Evolutionary conservation across 805 yeast genomes (phyloP), one percentile per base, ranked within the genome.

Genomic region (Maudiozyma saulgeensis): DNA sequence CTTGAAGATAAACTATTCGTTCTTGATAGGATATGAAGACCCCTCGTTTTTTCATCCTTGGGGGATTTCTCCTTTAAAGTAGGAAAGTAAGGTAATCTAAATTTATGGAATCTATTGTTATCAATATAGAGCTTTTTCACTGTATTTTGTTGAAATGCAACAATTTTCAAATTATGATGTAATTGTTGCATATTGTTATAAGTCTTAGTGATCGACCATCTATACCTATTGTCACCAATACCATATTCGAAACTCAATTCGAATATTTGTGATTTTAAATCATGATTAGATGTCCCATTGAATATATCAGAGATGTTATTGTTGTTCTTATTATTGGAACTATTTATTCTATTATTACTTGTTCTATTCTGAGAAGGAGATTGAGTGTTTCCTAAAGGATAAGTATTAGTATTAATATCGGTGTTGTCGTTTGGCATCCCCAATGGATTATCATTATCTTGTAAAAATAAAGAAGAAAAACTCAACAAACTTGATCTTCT

Each of bases 241-340:
- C 98, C 99, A 61, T 93, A 93, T 61, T 90, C 96, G 43, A 93
- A 70, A 45, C 84, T 86, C n/a, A 93, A 70, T 51, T 77, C 72
- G 56, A 78, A 84, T 48, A 51, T 35, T 12, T 53, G 49, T 15
- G 46, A 44, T 12, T 50, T 43, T 21, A 37, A 39, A 16, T 48
- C 35, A 16, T 39, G 38, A 41, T 35, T 13, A 16, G 16, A n/a
- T 18, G 15, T 26, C 25, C n/a, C 18, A 7, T 26, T 15, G 37
- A 35, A 35, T 6, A 35, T 13, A 4, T 35, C 38, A 5, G 16
- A 16, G 8, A 6, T 6, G 8, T n/a, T 38, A 11, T 45, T 13
- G 4, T 31, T 6, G n/a, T 32, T 32, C 12, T 5, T 2, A 31
- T 3, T 40, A 11, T 12, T 16, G 28, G 19, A 19, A n/a, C 19